Evolutionary conservation across 78 protist species (phyloP).

Genomic region (Dictyostelium capitatum): DNA sequence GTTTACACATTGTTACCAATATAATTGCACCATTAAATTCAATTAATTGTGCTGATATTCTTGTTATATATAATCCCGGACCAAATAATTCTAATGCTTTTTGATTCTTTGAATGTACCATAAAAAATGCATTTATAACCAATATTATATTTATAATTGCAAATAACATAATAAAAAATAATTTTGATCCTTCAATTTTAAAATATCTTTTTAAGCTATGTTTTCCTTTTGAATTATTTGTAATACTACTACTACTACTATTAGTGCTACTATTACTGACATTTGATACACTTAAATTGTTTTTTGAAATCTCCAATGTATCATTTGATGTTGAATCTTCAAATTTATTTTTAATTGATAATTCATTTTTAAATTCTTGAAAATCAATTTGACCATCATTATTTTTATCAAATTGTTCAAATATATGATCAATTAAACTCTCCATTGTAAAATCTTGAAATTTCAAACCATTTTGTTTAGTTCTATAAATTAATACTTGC

Average conservation of each 20-base stretch:
- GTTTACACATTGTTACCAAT: constrained; percentile 88
- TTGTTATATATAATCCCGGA: constrained; percentile 55
- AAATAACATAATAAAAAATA: constrained; percentile 7
- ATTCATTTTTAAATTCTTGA: constrained; percentile 39
- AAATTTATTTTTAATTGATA: background rate
- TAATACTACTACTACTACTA: background rate
- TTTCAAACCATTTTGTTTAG: constrained; percentile 39
- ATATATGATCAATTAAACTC: constrained; percentile 37
- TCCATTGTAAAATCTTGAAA: constrained; percentile 51
- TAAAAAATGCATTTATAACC: background rate
- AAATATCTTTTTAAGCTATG: constrained; percentile 39
- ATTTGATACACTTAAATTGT: too few relatives aligned
- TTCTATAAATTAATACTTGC: constrained; percentile 23
- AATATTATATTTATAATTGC: constrained; percentile 2
- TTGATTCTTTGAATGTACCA: background rate
- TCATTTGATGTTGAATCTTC: too few relatives aligned
- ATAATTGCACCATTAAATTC: constrained; percentile 87
- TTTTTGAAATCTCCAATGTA: too few relatives aligned
- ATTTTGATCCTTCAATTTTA: constrained; percentile 58
- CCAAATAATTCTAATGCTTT: constrained; percentile 18
- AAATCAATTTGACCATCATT: constrained; percentile 49
- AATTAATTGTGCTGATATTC: constrained; percentile 77
- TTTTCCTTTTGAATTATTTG: background rate
- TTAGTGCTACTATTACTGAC: background rate
- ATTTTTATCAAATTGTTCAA: constrained; percentile 71